Conservation (phyloP, 805 yeast species). For the Spencermartinsiella europaea region DNA sequence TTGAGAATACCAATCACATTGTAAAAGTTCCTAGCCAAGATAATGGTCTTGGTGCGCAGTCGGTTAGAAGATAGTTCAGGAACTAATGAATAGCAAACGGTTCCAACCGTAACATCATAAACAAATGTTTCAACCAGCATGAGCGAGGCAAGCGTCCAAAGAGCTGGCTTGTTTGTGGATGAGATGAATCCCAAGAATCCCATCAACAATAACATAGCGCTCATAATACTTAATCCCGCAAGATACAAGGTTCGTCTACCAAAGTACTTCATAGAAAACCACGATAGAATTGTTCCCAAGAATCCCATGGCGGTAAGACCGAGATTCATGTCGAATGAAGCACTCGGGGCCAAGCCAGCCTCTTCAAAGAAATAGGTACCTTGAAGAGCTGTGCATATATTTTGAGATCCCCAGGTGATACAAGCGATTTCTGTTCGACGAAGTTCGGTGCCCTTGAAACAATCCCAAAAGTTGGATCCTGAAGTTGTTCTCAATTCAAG, state of each 20-base stretch:
- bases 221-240: slow-evolving; percentile 34
- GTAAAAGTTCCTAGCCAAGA: slow-evolving; percentile 34
- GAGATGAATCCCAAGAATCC: slow-evolving; percentile 37
- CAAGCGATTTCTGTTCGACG: slow-evolving; percentile 48
- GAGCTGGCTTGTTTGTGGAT: slow-evolving; percentile 24
- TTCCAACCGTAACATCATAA: slow-evolving; percentile 41
- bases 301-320: slow-evolving; percentile 43
- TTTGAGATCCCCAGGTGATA: slow-evolving; percentile 42
- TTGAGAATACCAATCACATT: slow-evolving; percentile 16
- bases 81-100: slow-evolving; percentile 37
- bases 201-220: slow-evolving; percentile 37
- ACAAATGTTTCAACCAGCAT: slow-evolving; percentile 41
- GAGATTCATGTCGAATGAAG: slow-evolving; percentile 41
- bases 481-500: slow-evolving; percentile 13
- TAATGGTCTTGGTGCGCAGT: slow-evolving; percentile 39
- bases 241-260: slow-evolving; percentile 22
- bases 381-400: slow-evolving; percentile 43
- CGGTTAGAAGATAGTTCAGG: slow-evolving; percentile 40
- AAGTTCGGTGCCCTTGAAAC: slow-evolving; percentile 42
- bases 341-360: slow-evolving; percentile 30
- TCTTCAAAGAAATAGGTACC: slow-evolving; percentile 37
- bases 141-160: slow-evolving; percentile 37
- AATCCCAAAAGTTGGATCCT: slow-evolving; percentile 33
- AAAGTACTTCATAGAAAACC: slow-evolving; percentile 15
- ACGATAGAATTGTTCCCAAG: slow-evolving; percentile 34